A percentile compares a stretch with the other conserved stretches of the same genome.
Conservation (phyloP, 441 rosid species). For the Syzygium malaccense region DNA sequence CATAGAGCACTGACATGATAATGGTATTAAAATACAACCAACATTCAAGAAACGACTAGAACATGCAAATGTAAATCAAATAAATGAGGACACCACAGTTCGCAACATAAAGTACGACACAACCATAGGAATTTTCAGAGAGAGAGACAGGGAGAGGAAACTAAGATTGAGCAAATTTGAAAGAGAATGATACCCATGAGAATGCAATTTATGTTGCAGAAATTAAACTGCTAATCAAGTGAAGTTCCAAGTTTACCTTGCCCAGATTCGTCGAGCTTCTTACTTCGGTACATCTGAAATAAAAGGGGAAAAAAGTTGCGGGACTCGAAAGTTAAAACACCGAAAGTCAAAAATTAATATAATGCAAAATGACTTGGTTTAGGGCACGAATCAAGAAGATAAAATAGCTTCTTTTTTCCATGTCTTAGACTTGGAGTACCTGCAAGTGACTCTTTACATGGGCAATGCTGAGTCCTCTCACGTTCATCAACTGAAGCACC, state of each 20-base stretch:
- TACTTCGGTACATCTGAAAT: slow-evolving; percentile 61
- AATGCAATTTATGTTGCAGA: background rate
- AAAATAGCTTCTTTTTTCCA: background rate
- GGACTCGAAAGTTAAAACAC: background rate
- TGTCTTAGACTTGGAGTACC: slow-evolving; percentile 13
- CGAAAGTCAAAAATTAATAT: background rate
- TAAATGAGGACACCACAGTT: background rate
- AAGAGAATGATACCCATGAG: background rate
- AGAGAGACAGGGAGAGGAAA: background rate
- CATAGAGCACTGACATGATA: background rate
- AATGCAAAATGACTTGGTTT: background rate
- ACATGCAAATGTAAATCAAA: background rate
- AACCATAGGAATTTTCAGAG: background rate
- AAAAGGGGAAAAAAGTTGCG: background rate
- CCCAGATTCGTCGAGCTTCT: slow-evolving; percentile 51
- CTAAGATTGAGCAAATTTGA: background rate
- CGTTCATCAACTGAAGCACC: slow-evolving; percentile 70
- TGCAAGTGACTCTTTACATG: slow-evolving; percentile 81
- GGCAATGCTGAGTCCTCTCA: slow-evolving; percentile 63
- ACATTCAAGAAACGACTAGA: background rate
- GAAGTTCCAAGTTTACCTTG: slow-evolving; percentile 29
- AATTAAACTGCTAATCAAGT: background rate
- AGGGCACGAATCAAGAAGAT: background rate
- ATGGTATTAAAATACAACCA: background rate
- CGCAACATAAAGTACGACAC: background rate